Conservation (phyloP, 1,139 yeast species). For the Candida sojae region DNA sequence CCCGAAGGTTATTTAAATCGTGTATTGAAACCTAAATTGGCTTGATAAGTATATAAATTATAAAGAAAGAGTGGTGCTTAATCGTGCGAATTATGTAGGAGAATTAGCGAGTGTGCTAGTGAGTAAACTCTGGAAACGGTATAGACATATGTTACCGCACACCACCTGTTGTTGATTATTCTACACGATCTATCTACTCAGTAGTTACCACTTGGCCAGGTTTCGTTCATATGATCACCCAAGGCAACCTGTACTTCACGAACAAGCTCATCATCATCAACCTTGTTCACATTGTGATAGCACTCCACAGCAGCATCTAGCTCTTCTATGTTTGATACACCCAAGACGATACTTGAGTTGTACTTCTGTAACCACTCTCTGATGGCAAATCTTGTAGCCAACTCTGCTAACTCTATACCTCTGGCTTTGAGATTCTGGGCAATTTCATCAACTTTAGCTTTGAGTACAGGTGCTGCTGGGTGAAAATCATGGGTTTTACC, state of each 20-base stretch:
- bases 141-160: no score
- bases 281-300: conserved; percentile 50
- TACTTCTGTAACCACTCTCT: conserved; percentile 50
- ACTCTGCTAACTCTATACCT: conserved; percentile 69
- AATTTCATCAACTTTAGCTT: conserved; percentile 53
- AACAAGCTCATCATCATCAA: conserved; percentile 46
- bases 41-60: no score
- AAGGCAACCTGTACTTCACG: conserved; percentile 46
- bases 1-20: no score
- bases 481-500: conserved; percentile 74
- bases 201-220: conserved; percentile 71
- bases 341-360: conserved; percentile 67
- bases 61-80: no score
- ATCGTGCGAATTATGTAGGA: no score
- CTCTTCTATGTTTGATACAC: conserved; percentile 66
- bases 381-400: conserved; percentile 78
- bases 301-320: conserved; percentile 61
- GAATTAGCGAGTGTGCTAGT: no score
- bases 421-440: conserved; percentile 47
- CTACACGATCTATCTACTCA: conserved; percentile 7
- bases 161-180: not conserved
- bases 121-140: no score
- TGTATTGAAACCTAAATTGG: no score
- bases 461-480: conserved; percentile 71
- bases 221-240: conserved; percentile 63